Base-by-base conservation (phyloP, 345 rosid species). In the Gossypium australe region DNA sequence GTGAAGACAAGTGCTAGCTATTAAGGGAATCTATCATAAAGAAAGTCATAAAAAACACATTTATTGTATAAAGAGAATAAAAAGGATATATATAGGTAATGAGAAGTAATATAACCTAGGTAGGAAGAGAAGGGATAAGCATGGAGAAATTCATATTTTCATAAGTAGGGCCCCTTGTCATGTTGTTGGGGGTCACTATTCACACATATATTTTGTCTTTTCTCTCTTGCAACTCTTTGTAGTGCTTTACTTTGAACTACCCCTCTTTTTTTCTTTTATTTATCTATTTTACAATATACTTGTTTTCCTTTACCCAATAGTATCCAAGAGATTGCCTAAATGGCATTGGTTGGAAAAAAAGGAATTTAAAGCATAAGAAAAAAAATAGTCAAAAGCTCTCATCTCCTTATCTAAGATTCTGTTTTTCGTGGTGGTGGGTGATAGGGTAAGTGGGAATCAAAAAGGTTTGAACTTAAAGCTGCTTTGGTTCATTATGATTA, bases 401-500 rank as follows among this genome's bases (percentile, higher is more conserved):
- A 83, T 83, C 85, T 34, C 41, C 41, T 77, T 73, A 78, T 83
- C 86, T 81, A 77, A 87, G 90, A 87, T 87, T 85, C 88, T 87
- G 86, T 57, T 73, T 77, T 86, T 38, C 79, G 86, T 85, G 90
- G 90, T 82, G 88, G 85, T 59, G 73, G 77, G 82, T 82, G 88
- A 82, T 78, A 9, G 61, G 61, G 61, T 4, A 18, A 57, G 29
- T 84, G 85, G 89, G 83, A 83, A 65, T 88, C 79, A 74, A 79
- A 83, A 83, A 79, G 87, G 82, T 80, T 65, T 55, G 3, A 57
- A 18, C 75, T 76, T 29, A 80, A 87, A 86, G 88, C 88, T 80
- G 78, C 83, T 83, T 82, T 84, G 61, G 75, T 73, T 59, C 78
- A 57, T 8, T 56, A 56, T 9, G 20, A 56, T 56, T 18, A 58